Evolutionary conservation across 2,329 filamentous ascomycete species (phyloP).

Genomic region (Calonectria hongkongensis): DNA sequence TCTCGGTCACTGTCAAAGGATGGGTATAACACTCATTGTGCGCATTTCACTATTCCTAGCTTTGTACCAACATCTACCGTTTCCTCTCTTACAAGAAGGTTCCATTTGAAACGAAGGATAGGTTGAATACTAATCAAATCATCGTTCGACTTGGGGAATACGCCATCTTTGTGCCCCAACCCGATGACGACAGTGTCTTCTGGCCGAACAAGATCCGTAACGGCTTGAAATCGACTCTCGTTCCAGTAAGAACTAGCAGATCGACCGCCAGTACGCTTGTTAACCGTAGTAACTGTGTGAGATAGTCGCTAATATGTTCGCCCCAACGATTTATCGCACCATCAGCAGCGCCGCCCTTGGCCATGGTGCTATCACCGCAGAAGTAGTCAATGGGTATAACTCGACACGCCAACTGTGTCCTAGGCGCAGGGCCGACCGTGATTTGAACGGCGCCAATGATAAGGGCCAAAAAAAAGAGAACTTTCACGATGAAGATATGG

Average conservation of each 20-base stretch:
- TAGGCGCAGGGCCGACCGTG: constrained; percentile 37
- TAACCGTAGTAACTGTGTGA: constrained; percentile 67
- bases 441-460: constrained; percentile 44
- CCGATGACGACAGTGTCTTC: constrained; percentile 83
- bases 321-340: constrained; percentile 75
- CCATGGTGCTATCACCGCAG: constrained; percentile 79
- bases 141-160: constrained; percentile 71
- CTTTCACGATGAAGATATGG: constrained; percentile 48
- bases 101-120: too few relatives aligned
- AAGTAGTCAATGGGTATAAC: constrained; percentile 68
- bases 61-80: too few relatives aligned
- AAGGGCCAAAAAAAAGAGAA: constrained; percentile 45
- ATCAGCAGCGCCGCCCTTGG: constrained; percentile 64
- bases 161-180: constrained; percentile 84
- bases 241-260: constrained; percentile 80
- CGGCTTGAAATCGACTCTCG: constrained; percentile 77
- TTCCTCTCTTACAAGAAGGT: too few relatives aligned
- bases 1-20: too few relatives aligned
- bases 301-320: constrained; percentile 72
- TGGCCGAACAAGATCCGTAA: constrained; percentile 70
- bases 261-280: constrained; percentile 79
- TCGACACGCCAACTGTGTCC: constrained; percentile 26
- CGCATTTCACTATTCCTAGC: too few relatives aligned
- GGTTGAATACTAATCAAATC: constrained; percentile 59
- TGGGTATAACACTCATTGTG: too few relatives aligned